Evolutionary conservation across 2,329 filamentous ascomycete species (phyloP).

Genomic region (Coniella vitis): DNA sequence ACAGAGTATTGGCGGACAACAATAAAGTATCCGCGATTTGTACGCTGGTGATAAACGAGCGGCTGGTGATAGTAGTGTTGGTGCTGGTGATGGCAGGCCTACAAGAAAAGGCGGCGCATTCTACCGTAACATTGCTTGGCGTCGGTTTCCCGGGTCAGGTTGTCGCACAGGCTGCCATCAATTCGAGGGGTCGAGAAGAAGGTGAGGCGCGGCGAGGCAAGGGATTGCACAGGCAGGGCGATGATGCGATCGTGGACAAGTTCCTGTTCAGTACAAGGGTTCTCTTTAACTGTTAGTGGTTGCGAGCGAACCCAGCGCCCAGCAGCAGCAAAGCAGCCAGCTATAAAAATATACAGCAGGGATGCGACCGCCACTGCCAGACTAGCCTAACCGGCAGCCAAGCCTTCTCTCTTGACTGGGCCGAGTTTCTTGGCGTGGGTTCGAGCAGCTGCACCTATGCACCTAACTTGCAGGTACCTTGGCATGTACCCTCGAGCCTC

Average conservation of each 20-base stretch:
- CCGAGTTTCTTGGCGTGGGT: not conserved
- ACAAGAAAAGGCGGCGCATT: slow-evolving; percentile 3
- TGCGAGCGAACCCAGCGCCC: not conserved
- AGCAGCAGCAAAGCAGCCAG: no score
- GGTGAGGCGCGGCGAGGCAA: not conserved
- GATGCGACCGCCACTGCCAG: not conserved
- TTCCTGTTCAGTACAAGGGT: not conserved
- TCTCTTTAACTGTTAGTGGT: not conserved
- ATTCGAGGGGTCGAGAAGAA: not conserved
- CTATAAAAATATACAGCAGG: slow-evolving; percentile 1
- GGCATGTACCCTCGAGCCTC: not conserved
- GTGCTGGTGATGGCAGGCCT: not conserved
- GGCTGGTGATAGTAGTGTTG: no score
- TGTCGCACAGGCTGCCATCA: not conserved
- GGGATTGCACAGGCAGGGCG: slow-evolving; percentile 1
- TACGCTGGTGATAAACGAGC: slow-evolving; percentile 2
- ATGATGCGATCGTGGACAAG: slow-evolving; percentile 11
- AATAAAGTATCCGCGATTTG: slow-evolving; percentile 8
- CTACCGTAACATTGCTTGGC: slow-evolving; percentile 16
- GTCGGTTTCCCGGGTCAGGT: not conserved
- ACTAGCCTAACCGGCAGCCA: not conserved
- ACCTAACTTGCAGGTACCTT: not conserved
- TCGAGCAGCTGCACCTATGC: not conserved
- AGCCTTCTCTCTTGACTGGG: not conserved
- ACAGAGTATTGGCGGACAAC: not conserved